phyloP scores from a whole-genome alignment of 169 alveolate species.

The Perkinsus olseni region DNA sequence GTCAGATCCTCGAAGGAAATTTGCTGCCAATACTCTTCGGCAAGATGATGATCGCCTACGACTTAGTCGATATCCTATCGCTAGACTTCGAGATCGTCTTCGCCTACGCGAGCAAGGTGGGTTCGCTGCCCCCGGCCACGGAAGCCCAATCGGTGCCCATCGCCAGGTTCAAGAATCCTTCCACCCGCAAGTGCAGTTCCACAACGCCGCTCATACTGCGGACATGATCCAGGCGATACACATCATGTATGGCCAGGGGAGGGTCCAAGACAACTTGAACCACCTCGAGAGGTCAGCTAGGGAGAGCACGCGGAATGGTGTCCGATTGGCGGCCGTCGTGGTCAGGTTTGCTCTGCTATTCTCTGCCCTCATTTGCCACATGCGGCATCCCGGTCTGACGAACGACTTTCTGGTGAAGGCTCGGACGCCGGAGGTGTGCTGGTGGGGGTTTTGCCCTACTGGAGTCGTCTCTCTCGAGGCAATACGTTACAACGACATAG shows the following conservation, averaged over 20 bases:
- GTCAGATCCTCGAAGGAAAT: not conserved
- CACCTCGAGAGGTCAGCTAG: not conserved
- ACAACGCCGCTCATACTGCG: not conserved
- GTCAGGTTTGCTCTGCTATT: not conserved
- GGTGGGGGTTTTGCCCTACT: not conserved
- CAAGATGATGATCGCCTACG: constrained; percentile 7
- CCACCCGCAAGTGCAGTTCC: constrained; percentile 4
- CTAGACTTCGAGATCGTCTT: constrained; percentile 7
- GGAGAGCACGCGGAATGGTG: too few species aligned
- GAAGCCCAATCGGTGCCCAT: not conserved
- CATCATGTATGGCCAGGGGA: not conserved
- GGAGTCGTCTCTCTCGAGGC: not conserved
- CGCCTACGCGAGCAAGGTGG: not conserved
- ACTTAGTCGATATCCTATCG: not conserved
- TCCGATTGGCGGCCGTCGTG: not conserved
- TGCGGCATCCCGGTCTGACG: constrained; percentile 8
- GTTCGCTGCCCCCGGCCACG: not conserved
- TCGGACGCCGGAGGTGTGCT: not conserved
- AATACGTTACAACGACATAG: constrained; percentile 5
- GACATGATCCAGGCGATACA: constrained; percentile 1
- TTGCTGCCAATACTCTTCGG: not conserved
- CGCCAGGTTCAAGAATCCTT: not conserved
- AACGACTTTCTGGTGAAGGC: constrained; percentile 8
- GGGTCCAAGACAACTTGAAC: not conserved
- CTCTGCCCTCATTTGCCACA: not conserved